These are phyloP conservation scores for Jaltomata sinuosa DNA, from an alignment of 257 asterid genomes.

Conservation along the genomic window DNA sequence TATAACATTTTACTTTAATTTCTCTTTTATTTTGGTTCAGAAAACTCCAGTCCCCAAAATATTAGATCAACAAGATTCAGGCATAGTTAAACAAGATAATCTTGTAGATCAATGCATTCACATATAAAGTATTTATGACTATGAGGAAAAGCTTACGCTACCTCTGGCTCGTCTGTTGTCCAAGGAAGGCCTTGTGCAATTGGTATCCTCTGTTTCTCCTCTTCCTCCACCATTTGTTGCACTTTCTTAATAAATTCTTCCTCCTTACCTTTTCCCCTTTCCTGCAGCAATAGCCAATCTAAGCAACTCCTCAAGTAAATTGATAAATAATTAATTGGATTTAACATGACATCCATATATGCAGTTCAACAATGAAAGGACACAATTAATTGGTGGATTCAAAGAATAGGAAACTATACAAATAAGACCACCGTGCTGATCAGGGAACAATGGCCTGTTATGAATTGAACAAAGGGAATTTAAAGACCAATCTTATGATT, in stretches of 20 bases:
- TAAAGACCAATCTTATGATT: background rate
- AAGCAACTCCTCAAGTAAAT: background rate
- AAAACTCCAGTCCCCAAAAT: background rate
- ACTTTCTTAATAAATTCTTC: constrained; percentile 72
- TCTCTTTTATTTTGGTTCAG: background rate
- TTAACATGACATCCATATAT: background rate
- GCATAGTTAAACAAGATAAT: background rate
- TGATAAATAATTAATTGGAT: background rate
- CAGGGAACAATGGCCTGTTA: background rate
- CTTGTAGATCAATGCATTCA: background rate
- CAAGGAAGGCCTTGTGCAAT: constrained; percentile 96
- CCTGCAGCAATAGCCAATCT: constrained; percentile 29
- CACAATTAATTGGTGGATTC: background rate
- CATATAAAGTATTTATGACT: background rate
- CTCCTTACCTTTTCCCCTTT: constrained; percentile 82
- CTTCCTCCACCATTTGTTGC: constrained; percentile 65
- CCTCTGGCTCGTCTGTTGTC: constrained; percentile 99
- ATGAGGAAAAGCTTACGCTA: constrained; percentile 12
- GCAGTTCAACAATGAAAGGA: background rate
- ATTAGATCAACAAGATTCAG: background rate
- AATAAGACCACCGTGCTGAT: background rate
- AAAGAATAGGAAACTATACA: background rate
- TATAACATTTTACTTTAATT: background rate
- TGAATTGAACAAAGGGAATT: background rate
- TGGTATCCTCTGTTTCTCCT: constrained; percentile 74